These are phyloP conservation scores for Cornus controversa DNA, from an alignment of 148 eudicot genomes.

Conservation along the genomic window DNA sequence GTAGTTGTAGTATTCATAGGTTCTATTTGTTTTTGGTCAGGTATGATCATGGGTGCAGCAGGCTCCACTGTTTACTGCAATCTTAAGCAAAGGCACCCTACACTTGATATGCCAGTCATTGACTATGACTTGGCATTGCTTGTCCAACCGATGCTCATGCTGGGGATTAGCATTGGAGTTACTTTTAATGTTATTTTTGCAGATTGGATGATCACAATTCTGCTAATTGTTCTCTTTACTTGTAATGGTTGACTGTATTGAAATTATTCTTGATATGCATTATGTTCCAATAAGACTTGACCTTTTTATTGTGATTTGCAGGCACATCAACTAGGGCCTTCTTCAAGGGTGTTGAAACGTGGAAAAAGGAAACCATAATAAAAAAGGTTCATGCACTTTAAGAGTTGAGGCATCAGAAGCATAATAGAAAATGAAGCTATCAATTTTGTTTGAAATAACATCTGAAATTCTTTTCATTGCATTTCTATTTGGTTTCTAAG, in stretches of 20 bases:
- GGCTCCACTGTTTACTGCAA: conserved; percentile 81
- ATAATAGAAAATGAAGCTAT: background rate
- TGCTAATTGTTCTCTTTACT: conserved; percentile 71
- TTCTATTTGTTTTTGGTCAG: conserved; percentile 33
- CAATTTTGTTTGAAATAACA: background rate
- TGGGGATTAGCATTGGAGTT: conserved; percentile 94
- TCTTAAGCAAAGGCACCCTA: conserved; percentile 83
- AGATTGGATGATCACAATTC: conserved; percentile 95
- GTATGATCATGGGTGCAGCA: conserved; percentile 97
- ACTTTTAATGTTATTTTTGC: conserved; percentile 86
- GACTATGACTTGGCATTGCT: conserved; percentile 95
- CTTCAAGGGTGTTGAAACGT: conserved; percentile 69
- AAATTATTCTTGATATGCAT: background rate
- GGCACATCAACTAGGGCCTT: conserved; percentile 79
- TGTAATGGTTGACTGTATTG: conserved; percentile 37
- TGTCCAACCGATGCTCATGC: conserved; percentile 95
- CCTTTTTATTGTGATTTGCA: conserved; percentile 22
- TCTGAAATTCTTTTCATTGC: conserved; percentile 2
- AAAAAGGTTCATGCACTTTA: conserved; percentile 48
- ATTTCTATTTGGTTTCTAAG: background rate
- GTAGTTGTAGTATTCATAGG: conserved; percentile 2
- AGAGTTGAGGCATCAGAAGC: background rate
- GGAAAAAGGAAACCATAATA: conserved; percentile 82
- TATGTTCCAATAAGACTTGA: background rate
- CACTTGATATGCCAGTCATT: conserved; percentile 82